Conservation (phyloP, 495 filamentous ascomycete genomes). For the Neurospora hispaniola region DNA sequence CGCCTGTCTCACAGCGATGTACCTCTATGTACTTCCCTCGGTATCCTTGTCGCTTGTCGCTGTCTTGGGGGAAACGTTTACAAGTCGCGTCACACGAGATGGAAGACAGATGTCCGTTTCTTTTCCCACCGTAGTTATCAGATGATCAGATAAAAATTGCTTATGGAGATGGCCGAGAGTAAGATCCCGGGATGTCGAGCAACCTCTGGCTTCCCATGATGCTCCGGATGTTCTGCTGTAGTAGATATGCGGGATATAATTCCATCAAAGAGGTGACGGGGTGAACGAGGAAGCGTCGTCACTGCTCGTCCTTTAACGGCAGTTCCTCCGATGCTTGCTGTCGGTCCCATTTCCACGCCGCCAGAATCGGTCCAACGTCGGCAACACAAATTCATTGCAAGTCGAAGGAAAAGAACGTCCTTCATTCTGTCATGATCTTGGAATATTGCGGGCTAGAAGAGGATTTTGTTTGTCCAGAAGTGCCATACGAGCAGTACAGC, state of each 20-base stretch:
- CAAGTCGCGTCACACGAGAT: not conserved
- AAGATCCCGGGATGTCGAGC: not conserved
- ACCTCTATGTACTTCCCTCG: too few species aligned
- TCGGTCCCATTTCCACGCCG: not conserved
- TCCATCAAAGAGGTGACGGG: not conserved
- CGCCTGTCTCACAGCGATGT: not conserved
- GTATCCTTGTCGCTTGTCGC: not conserved
- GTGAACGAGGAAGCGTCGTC: not conserved
- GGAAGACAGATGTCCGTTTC: not conserved
- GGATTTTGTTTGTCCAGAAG: not conserved
- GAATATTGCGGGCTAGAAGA: not conserved
- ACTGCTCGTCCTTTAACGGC: not conserved
- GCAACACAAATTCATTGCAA: not conserved
- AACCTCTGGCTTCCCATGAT: not conserved
- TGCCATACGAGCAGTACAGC: not conserved
- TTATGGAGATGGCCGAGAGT: not conserved
- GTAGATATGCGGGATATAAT: not conserved
- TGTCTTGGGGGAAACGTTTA: not conserved
- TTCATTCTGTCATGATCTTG: not conserved
- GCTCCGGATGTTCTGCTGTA: not conserved
- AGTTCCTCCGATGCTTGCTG: not conserved
- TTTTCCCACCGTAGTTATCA: not conserved
- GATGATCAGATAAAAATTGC: not conserved
- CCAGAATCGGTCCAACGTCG: not conserved
- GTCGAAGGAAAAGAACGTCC: not conserved